Conservation (phyloP, 345 rosid genomes). For the Eucalyptus erythrocorys region DNA sequence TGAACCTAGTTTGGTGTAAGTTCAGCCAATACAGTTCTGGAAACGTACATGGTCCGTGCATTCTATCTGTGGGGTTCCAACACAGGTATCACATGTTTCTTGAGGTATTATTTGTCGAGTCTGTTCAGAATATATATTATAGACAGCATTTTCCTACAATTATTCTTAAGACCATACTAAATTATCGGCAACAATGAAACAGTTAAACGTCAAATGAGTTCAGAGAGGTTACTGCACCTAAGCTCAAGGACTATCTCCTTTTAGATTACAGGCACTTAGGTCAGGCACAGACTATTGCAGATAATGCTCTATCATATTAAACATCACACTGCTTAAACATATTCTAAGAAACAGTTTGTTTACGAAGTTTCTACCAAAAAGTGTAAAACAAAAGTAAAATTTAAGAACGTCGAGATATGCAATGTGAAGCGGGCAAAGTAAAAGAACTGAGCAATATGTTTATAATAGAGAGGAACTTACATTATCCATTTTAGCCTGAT, state of each 20-base stretch:
- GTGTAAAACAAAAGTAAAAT: neutral
- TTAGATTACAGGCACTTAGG: neutral
- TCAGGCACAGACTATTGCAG: neutral
- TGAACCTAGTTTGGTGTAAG: neutral
- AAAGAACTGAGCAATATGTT: neutral
- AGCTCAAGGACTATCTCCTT: neutral
- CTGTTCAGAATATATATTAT: neutral
- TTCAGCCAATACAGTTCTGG: neutral
- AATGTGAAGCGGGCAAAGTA: neutral
- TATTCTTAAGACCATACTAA: neutral
- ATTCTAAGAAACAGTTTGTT: neutral
- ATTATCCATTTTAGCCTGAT: constrained; percentile 40
- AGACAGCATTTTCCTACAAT: neutral
- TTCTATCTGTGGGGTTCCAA: neutral
- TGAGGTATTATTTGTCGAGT: neutral
- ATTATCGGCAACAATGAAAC: neutral
- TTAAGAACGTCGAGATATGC: neutral
- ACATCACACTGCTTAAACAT: neutral
- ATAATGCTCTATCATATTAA: neutral
- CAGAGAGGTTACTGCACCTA: neutral
- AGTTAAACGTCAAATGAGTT: neutral
- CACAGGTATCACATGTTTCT: neutral
- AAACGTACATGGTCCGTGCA: neutral
- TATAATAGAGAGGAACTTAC: constrained; percentile 15
- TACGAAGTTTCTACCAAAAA: neutral